Base-by-base conservation (phyloP, 139 green algal species). In the Chloropicon primus region DNA sequence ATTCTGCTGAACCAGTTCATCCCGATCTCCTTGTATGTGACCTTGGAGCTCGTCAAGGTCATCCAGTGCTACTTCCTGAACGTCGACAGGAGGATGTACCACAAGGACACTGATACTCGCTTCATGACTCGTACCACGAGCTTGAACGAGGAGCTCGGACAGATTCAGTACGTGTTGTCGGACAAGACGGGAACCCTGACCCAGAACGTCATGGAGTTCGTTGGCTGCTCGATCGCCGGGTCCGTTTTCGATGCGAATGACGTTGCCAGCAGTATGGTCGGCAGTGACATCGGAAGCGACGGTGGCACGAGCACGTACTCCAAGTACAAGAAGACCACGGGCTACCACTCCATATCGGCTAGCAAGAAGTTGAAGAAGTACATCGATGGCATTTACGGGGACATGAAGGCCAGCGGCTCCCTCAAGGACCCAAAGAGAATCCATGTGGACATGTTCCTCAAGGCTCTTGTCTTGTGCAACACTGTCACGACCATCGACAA, bases 221-320 rank as follows among this genome's bases (percentile, higher is more conserved):
- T 96, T 85, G 95, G 93, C 76, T 94, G 87, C 86, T 93, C 87
- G 75, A 92, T 97, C 62, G 91, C 81, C 1, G 85, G 88, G 2
- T 5, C 5, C 10, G 41, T 62, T 17, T 62, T 62, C 17, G 41
- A 62, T 17, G 41, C 41, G 10, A 62, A 62, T 17, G 41, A 62
- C 41, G 41, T 62, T 5, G 41, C 41, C 17, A 17, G 10, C 17
- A 62, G 41, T 17, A 62, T 62, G 41, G 21, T 5, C 3, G 74
- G 25, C 3, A 26, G 25, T 72, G 27, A 62, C 17, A 17, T 62
- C 17, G 41, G 41, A 62, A 62, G 41, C 17, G 41, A 62, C 17
- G 5, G 41, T 62, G 41, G n/a, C n/a, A n/a, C 41, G 17, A 62
- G 41, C 17, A n/a, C 41, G 10, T 62, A 62, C 41, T 62, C 41